Conservation (phyloP, 768 basidiomycete genomes). For the Phanerodontia chrysosporium region DNA sequence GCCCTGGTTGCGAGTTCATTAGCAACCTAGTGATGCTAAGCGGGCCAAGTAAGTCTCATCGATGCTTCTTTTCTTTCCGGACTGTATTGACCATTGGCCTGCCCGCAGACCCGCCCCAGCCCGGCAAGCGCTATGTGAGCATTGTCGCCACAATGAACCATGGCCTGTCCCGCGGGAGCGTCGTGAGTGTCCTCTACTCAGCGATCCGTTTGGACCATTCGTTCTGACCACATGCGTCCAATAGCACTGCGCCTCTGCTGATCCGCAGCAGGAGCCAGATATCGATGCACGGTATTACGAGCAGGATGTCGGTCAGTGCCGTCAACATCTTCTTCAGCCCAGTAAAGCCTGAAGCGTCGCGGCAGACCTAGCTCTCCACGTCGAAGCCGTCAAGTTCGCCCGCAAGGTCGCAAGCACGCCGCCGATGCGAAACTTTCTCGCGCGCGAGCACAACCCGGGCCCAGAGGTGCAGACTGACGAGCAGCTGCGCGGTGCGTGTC, state of each 20-base stretch:
- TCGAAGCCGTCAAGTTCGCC: slow-evolving; percentile 22
- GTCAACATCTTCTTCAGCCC: too few relatives aligned
- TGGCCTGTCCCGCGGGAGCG: slow-evolving; percentile 25
- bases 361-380: slow-evolving; percentile 20
- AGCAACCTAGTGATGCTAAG: slow-evolving; percentile 9
- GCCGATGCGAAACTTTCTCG: slow-evolving; percentile 17
- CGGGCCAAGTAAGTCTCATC: neutral
- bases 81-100: too few relatives aligned
- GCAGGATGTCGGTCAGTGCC: slow-evolving; percentile 18
- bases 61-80: too few relatives aligned
- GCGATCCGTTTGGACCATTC: neutral
- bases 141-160: slow-evolving; percentile 18
- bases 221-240: too few relatives aligned
- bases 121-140: slow-evolving; percentile 22
- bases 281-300: slow-evolving; percentile 8
- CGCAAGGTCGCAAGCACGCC: slow-evolving; percentile 16
- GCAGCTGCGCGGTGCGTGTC: slow-evolving; percentile 15
- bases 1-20: slow-evolving; percentile 21
- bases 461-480: slow-evolving; percentile 25
- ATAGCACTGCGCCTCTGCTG: slow-evolving; percentile 2
- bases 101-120: slow-evolving; percentile 1
- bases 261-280: neutral
- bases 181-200: slow-evolving; percentile 13
- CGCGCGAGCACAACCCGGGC: slow-evolving; percentile 22
- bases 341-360: neutral